Conservation (phyloP, 345 rosid species). For the Passiflora organensis region DNA sequence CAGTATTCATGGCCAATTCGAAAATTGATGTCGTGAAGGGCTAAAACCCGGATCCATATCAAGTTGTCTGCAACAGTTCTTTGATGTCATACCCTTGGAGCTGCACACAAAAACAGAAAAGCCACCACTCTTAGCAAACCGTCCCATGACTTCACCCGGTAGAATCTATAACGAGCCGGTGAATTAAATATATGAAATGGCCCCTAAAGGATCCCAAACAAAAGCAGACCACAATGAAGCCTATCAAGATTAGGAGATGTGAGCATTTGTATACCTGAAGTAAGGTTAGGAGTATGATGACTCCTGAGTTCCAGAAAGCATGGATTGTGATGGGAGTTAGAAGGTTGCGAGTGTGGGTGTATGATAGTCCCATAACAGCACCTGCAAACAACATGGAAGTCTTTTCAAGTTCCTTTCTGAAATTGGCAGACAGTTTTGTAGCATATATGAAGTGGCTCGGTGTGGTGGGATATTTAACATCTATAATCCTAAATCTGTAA, state of each 20-base stretch:
- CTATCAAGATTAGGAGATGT: neutral
- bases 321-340: constrained; percentile 73
- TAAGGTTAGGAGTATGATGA: constrained; percentile 70
- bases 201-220: neutral
- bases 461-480: too few species aligned
- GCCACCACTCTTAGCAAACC: neutral
- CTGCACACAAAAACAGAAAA: constrained; percentile 28
- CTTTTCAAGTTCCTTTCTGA: constrained; percentile 3
- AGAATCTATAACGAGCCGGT: neutral
- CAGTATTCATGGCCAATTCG: too few species aligned
- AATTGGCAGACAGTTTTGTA: neutral
- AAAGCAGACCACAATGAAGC: neutral
- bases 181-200: neutral
- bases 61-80: constrained; percentile 59
- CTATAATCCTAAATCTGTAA: too few species aligned
- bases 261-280: constrained; percentile 54
- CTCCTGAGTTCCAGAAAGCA: constrained; percentile 86
- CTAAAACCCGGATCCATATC: constrained; percentile 3
- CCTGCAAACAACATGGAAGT: constrained; percentile 33
- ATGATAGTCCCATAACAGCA: constrained; percentile 63
- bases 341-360: constrained; percentile 91
- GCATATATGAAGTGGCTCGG: neutral
- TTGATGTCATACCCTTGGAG: constrained; percentile 83
- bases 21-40: too few species aligned
- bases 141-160: neutral